Evolutionary conservation across 495 filamentous ascomycete genomes (phyloP), one percentile per base, ranked within the genome.

Genomic region (Aspergillus coremiiformis): DNA sequence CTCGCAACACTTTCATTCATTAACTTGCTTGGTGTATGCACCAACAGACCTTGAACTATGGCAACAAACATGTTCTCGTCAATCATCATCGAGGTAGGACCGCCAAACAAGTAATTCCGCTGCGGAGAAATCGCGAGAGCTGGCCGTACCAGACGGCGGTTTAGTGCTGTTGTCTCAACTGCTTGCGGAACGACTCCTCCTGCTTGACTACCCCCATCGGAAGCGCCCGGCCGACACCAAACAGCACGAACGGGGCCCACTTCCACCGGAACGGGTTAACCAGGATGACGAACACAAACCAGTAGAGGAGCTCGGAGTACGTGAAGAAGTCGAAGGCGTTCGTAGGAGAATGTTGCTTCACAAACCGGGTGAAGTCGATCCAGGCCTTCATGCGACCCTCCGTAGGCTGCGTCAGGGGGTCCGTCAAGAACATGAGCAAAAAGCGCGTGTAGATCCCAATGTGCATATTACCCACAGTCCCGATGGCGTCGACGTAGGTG

Each of bases 391-490:
- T 95, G 76, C 83, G 82, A 20, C 76, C 79, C 29, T 82, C 74
- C 1, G 74, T 79, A 0, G 89, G 89, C 17, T 84, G 73, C 0
- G 87, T 83, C 41, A 90, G 68, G 0, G 86, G 86, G 59, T 93
- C 88, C 10, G 84, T 80, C 42, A 93, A 73, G 62, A 92, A 92
- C 86, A 92, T 90, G 26, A 93, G 77, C 27, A 94, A 70, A 53
- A 94, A 83, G 0, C 89, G 73, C 0, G 89, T 93, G 66, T 92
- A 93, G 49, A 95, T 90, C 15, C 88, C 89, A 24, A 93, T 90
- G 55, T 95, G 88, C 74, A 85, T 92, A 60, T 93, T 90, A 0
- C 87, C 86, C 0, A 90, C 86, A 0, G 71, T 72, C 3, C 89
- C 89, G 54, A 95, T 92, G 1, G 84, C 88, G 50, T 85, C 83